Evolutionary conservation across 1,284 basidiomycete species (phyloP).

Genomic region (Ustilago xerochloae): DNA sequence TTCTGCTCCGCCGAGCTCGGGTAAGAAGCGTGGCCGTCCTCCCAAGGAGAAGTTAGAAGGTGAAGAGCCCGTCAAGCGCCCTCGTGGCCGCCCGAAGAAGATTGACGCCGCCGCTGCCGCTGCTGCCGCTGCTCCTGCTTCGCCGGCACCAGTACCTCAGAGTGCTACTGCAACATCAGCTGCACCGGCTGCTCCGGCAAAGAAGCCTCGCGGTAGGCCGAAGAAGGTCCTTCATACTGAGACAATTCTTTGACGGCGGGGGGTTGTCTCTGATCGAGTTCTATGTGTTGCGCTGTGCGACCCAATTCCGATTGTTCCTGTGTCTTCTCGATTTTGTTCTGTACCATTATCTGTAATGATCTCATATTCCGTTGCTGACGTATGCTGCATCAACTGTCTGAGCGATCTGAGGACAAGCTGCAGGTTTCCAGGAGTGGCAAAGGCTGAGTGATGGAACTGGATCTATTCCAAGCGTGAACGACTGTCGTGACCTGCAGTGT

Average conservation of each 20-base stretch:
- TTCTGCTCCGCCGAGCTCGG: constrained; percentile 15
- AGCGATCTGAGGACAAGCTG: too few species aligned
- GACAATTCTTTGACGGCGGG: too few species aligned
- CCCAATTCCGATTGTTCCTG: background rate
- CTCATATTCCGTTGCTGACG: background rate
- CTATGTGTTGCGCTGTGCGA: background rate
- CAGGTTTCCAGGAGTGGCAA: too few species aligned
- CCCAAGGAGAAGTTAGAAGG: constrained; percentile 34
- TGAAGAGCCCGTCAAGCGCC: constrained; percentile 34
- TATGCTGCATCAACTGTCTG: background rate
- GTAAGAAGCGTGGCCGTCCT: constrained; percentile 43
- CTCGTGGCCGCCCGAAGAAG: constrained; percentile 45
- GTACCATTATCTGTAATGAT: constrained; percentile 15
- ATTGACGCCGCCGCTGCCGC: constrained; percentile 11
- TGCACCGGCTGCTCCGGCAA: constrained; percentile 11
- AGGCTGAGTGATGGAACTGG: too few species aligned
- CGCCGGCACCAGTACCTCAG: background rate
- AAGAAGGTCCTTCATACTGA: constrained; percentile 25
- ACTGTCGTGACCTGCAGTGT: too few species aligned
- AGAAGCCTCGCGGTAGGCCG: constrained; percentile 40
- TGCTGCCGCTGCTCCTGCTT: background rate
- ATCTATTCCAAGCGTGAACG: too few species aligned
- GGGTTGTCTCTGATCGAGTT: too few species aligned
- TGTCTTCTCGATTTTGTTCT: background rate
- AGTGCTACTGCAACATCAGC: background rate